Percentiles rank a stretch among this genome's conserved stretches.
These are phyloP conservation scores for Schizochytrium sp. DNA, from an alignment of 108 stramenopile species.

Conservation along the genomic window DNA sequence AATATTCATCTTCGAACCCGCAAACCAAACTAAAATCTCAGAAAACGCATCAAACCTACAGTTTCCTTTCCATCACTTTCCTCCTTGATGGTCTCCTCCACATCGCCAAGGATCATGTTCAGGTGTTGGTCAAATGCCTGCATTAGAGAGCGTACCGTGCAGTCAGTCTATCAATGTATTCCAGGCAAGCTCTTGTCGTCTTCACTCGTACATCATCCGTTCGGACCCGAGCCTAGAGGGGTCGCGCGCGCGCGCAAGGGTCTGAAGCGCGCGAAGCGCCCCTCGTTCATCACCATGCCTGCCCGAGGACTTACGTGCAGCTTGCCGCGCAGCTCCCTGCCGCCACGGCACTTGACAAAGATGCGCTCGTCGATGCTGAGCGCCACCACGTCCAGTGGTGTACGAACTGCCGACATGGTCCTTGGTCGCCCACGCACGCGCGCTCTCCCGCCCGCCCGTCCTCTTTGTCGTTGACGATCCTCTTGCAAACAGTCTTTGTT, in stretches of 20 bases:
- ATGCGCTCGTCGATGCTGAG: conserved; percentile 95
- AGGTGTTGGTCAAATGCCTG: conserved; percentile 98
- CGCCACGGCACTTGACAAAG: conserved; percentile 95
- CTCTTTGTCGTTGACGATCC: too few species aligned
- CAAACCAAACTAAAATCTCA: neutral
- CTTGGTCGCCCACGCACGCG: neutral
- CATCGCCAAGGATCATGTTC: conserved; percentile 97
- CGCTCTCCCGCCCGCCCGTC: too few species aligned
- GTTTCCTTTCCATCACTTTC: conserved; percentile 64
- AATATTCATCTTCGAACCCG: neutral
- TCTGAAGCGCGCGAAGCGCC: too few species aligned
- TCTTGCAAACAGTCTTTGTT: too few species aligned
- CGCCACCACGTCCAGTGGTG: conserved; percentile 91
- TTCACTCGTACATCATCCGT: too few species aligned
- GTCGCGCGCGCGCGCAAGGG: too few species aligned
- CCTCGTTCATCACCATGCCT: neutral
- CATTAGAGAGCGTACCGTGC: too few species aligned
- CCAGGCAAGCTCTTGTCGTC: too few species aligned
- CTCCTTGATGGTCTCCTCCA: conserved; percentile 91
- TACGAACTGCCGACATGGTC: conserved; percentile 24
- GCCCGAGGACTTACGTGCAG: conserved; percentile 69
- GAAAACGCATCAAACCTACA: neutral
- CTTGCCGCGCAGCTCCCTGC: conserved; percentile 87
- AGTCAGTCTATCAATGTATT: too few species aligned
- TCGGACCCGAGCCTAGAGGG: neutral